Base-by-base conservation (phyloP, 805 yeast species). In the Saccharomycopsis malanga region DNA sequence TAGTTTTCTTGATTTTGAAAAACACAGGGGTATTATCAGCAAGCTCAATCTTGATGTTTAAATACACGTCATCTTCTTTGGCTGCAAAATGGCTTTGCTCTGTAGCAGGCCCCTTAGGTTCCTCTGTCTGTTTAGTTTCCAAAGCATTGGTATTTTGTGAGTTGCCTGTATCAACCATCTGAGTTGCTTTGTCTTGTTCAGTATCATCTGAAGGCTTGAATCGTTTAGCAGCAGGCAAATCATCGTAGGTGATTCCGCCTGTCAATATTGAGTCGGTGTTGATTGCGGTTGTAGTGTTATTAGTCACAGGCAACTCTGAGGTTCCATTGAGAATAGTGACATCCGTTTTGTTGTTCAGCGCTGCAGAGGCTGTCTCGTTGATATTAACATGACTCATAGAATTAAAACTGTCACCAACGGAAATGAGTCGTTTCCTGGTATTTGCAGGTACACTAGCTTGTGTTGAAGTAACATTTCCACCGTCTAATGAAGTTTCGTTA, bases 11-110 rank as follows among this genome's bases (percentile, higher is more conserved):
- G 41, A 49, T 40, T 23, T 49, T 48, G 43, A 50, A 50, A 21
- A 47, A 50, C 17, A 42, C 45, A 4, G 47, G 47, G 14, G 22
- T 10, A 5, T 6, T 23, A n/a, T 36, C 34, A n/a, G 20, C 17
- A 4, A 49, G 35, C n/a, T 51, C 54, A 29, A 51, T 46, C 20
- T 38, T 44, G 24, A 49, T 46, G 30, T 51, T 49, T n/a, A 48
- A 29, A 32, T 48, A 45, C 10, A 10, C 15, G 12, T 42, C 50
- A 29, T 15, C 35, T 23, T 37, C 48, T 10, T 12, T 29, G 25
- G 48, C 37, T 10, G 34, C 25, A 12, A 17, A 24, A 21, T 39
- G 34, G 29, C 25, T 17, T n/a, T 4, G 15, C n/a, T 22, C 27
- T 22, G 12, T 7, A 5, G 17, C 21, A 9, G n/a, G 9, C 20